phyloP scores from a whole-genome alignment of 495 filamentous ascomycete genomes.

The Glonium stellatum region DNA sequence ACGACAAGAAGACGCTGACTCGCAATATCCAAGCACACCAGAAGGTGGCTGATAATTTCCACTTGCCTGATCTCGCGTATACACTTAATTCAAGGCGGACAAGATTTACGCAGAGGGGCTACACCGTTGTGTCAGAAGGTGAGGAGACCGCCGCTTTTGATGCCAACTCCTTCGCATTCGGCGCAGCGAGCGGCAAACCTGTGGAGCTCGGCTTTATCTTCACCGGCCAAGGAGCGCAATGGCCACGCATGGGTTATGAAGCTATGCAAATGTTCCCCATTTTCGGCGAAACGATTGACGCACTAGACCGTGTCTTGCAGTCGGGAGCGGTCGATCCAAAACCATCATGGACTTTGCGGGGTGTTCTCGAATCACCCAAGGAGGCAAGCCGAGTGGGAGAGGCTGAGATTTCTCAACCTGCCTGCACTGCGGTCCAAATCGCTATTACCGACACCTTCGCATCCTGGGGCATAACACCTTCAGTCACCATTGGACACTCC shows the following conservation, averaged over 20 bases:
- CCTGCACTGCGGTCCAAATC: slow-evolving; percentile 19
- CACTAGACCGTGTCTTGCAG: slow-evolving; percentile 5
- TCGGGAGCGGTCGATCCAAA: background rate
- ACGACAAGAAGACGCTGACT: background rate
- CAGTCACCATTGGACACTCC: slow-evolving; percentile 14
- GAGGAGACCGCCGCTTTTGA: background rate
- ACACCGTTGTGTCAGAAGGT: background rate
- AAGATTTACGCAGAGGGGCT: background rate
- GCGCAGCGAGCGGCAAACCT: slow-evolving; percentile 2
- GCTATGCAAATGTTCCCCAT: background rate
- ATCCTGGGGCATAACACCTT: background rate
- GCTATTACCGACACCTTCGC: slow-evolving; percentile 9
- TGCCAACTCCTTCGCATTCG: background rate
- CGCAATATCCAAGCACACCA: background rate
- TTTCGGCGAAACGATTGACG: background rate
- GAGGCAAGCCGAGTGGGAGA: background rate
- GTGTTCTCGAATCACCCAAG: background rate
- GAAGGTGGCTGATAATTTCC: background rate
- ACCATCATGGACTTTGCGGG: slow-evolving; percentile 10
- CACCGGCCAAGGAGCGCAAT: slow-evolving; percentile 27
- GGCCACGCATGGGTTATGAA: slow-evolving; percentile 13
- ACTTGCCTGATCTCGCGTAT: background rate
- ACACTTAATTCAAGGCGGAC: slow-evolving; percentile 1
- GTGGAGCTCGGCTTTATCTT: slow-evolving; percentile 11
- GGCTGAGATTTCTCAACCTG: slow-evolving; percentile 9